Base-by-base conservation (phyloP, 2,329 filamentous ascomycete genomes). In the Penicillium paneum region DNA sequence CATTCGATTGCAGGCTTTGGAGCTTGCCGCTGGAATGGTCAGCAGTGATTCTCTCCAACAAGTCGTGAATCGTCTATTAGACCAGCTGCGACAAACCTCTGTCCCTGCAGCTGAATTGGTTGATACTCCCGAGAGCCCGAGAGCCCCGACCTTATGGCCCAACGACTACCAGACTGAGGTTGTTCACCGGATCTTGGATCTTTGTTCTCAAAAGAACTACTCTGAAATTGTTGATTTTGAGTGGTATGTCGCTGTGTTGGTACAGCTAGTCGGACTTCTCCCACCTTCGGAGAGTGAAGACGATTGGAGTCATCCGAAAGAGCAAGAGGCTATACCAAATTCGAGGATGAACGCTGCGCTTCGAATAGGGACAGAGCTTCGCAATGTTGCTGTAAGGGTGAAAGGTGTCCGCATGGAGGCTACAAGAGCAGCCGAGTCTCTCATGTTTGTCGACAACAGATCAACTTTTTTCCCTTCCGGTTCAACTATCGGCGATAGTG, bases 21-120 rank as follows among this genome's bases (percentile, higher is more conserved):
- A 97, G 63, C 81, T 99, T 24, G 92, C 94, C 1, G 89, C 93
- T 49, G 91, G 90, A 34, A 97, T 99, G 91, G 91, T 97, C 56
- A 93, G 87, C 63, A 85, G 83, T 58, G 91, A 96, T 52, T 97
- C 93, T 60, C 74, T 99, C 5, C 83, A 90, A 54, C 83, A 84
- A 1, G 90, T 97, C 48, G 90, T 99, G 24, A 87, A 92, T 62
- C 87, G 91, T 24, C 76, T 99, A 41, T 88, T 97, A 80, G 85
- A 87, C 63, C 94, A 99, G 71, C 83, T 99, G 12, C 76, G 76
- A 36, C 89, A 88, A 65, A 79, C 85, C 13, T 83, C 86, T 0
- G 24, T 24, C 4, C 17, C 19, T 10, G 48, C 70, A 29, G 71
- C 76, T 43, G 76, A 78, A 53, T 28, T 38, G 6, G 12, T 38